Evolutionary conservation across 331 rosid species (phyloP), one percentile per base, ranked within the genome.

Genomic region (Rosa hybrid): DNA sequence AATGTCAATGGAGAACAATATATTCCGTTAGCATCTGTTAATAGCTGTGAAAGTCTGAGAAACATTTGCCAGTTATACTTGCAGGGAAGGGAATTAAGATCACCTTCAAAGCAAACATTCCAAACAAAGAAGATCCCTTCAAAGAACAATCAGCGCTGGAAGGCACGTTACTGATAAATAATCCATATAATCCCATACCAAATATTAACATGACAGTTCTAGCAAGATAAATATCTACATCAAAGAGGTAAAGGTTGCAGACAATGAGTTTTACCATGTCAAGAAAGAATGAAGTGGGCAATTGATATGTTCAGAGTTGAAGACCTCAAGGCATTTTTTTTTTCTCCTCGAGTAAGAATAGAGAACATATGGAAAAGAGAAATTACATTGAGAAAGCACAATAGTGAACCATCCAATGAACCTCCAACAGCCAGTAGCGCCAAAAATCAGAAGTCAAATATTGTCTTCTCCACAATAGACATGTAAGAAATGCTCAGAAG

Each of bases 221-320:
- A 18, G 99, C 99, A 78, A 95, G 98, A 87, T 95, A 95, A 83
- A 93, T 94, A 90, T 95, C 99, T 95, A 97, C 93, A 84, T 23
- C 76, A 81, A 56, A 79, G 63, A 81, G 69, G 49, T 10, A 18
- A 48, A 75, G 60, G 12, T 72, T 53, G 27, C 45, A 75, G n/a
- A 42, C 10, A 6, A 75, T 14, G 70, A 75, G 70, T 75, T 57
- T 54, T 21, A 42, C 14, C 42, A 9, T 76, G 48, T 45, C 39
- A 5, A 25, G n/a, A 59, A 23, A 59, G 14, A 41, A 25, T 3
- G 71, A 12, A 12, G 13, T 4, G 2, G 0, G 39, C 39, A 25
- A 62, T 39, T 53, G 7, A 73, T 53, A 16, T 8, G n/a, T 38
- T 27, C 77, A 73, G 4, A 73, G 10, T 30, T 73, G 65, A 53